Evolutionary conservation across 78 protist species (phyloP).

Genomic region (Polysphondylium violaceum): DNA sequence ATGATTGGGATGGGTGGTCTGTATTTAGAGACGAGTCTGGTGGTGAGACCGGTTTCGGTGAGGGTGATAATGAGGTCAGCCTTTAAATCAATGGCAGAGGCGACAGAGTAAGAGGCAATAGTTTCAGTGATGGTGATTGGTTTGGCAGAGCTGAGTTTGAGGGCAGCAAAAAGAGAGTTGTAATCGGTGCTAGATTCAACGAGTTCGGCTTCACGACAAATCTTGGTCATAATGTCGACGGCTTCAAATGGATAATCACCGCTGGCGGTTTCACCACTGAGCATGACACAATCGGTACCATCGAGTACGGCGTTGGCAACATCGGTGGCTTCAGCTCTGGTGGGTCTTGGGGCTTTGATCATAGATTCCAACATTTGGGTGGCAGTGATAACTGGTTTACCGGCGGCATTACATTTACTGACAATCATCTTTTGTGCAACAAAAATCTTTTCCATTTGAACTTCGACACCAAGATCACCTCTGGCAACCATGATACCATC

Average conservation of each 20-base stretch:
- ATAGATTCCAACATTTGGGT: conserved; percentile 97
- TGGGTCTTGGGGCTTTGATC: conserved; percentile 93
- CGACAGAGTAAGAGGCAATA: conserved; percentile 81
- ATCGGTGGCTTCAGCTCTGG: conserved; percentile 96
- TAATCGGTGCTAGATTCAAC: conserved; percentile 78
- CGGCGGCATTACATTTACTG: conserved; percentile 84
- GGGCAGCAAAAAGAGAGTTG: conserved; percentile 73
- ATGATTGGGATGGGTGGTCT: conserved; percentile 81
- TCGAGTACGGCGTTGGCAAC: conserved; percentile 97
- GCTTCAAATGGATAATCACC: conserved; percentile 90
- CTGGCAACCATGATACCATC: conserved; percentile 98
- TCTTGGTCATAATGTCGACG: conserved; percentile 81
- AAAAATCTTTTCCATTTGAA: conserved; percentile 90
- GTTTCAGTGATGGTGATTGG: conserved; percentile 64
- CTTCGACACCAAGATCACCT: conserved; percentile 97
- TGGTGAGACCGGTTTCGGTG: conserved; percentile 81
- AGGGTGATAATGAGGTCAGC: conserved; percentile 77
- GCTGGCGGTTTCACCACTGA: conserved; percentile 89
- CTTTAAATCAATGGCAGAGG: conserved; percentile 74
- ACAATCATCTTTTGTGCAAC: conserved; percentile 95
- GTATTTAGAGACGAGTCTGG: conserved; percentile 81
- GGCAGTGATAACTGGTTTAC: conserved; percentile 96
- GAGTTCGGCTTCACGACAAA: conserved; percentile 81
- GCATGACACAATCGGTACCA: conserved; percentile 96
- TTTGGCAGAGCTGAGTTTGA: conserved; percentile 38